Conservation (phyloP, 176 grass and related monocot species). For the Ampelocalamus luodianensis region DNA sequence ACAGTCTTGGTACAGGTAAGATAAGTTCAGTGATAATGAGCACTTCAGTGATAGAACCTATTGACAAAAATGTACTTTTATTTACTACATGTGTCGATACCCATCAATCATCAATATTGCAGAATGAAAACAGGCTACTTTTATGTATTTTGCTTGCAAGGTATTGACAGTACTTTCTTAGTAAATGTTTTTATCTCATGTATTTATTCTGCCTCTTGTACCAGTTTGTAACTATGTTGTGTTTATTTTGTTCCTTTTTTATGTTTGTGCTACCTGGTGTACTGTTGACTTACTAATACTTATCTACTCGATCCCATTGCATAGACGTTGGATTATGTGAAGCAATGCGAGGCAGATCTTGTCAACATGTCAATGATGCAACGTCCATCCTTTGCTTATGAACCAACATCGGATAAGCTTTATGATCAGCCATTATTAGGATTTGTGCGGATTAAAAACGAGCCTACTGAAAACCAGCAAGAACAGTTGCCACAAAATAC, state of each 20-base stretch:
- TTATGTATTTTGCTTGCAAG: background rate
- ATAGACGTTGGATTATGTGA: conserved; percentile 76
- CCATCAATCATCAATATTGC: background rate
- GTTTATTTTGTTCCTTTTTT: conserved; percentile 19
- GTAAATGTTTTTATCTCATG: background rate
- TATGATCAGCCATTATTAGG: conserved; percentile 74
- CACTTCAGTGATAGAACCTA: conserved; percentile 8
- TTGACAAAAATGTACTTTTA: background rate
- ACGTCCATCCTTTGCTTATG: conserved; percentile 63
- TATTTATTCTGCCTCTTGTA: background rate
- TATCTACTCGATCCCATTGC: conserved; percentile 31
- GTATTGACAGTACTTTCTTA: background rate
- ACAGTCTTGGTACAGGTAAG: conserved; percentile 87
- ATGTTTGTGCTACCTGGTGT: background rate
- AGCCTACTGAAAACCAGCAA: conserved; percentile 36
- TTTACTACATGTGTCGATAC: conserved; percentile 5
- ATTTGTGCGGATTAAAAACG: conserved; percentile 66
- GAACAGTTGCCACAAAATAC: conserved; percentile 11
- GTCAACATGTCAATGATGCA: conserved; percentile 77
- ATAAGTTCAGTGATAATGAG: conserved; percentile 9
- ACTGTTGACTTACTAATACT: conserved; percentile 8
- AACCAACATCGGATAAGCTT: conserved; percentile 79
- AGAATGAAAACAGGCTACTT: background rate
- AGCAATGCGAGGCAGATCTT: conserved; percentile 86
- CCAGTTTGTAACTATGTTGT: background rate